Evolutionary conservation across 257 asterid genomes (phyloP), one percentile per base, ranked within the genome.

Genomic region (Gynochthodes officinalis): DNA sequence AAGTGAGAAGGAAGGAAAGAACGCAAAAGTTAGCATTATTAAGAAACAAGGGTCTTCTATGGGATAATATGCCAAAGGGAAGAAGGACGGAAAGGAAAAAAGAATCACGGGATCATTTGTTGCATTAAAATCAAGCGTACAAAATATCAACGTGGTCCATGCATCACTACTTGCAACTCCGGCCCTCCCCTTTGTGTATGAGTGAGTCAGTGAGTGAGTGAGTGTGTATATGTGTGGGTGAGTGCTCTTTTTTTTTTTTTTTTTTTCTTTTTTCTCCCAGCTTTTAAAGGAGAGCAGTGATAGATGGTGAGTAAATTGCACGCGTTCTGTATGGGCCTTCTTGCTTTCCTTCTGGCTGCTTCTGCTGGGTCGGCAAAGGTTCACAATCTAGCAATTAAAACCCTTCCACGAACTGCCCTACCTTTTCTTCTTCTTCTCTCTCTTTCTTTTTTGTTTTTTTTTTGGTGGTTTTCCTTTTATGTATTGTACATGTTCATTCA

Each of bases 131-230:
- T 52, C 70, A 77, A 75, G 67, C 44, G 64, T 60, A 57, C 35
- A 44, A 76, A n/a, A 73, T 65, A 80, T 70, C 66, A 70, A 75
- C 82, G 87, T 84, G 90, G 90, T 82, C 87, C 90, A 74, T 70
- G 16, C 73, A 33, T 66, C 3, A 1, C 27, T 37, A 14, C 48
- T 62, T 62, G 37, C 67, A 2, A 37, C 42, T 37, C 42, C 6
- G 3, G 3, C 6, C 6, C 42, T n/a, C n/a, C n/a, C n/a, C n/a
- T n/a, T n/a, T n/a, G n/a, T n/a, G n/a, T n/a, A n/a, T n/a, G n/a
- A n/a, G n/a, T n/a, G n/a, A n/a, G n/a, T n/a, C n/a, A n/a, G n/a
- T 37, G 42, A 2, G 42, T 37, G 42, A 2, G 42, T 37, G 42
- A 2, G 42, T 37, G 42, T 37, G 42, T 37, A 7, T 3, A 37